Conservation (phyloP, 2,329 filamentous ascomycete species). For the Xylaria sp. region DNA sequence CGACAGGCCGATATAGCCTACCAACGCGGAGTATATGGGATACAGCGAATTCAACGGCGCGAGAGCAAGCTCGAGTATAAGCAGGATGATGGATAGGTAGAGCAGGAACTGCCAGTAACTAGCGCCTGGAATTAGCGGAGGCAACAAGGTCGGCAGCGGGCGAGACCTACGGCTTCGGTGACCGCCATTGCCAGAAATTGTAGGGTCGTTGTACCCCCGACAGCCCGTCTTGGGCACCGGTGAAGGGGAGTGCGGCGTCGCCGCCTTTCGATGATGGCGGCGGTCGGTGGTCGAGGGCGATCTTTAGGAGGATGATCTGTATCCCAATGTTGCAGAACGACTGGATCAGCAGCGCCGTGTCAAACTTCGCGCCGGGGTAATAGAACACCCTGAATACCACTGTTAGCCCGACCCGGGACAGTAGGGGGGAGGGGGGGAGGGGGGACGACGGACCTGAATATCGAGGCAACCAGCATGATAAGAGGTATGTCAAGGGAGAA, state of each 20-base stretch:
- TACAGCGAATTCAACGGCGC: conserved; percentile 61
- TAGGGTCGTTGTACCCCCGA: conserved; percentile 62
- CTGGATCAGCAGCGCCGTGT: conserved; percentile 64
- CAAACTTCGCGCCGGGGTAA: conserved; percentile 68
- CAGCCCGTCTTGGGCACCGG: conserved; percentile 49
- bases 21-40: conserved; percentile 64
- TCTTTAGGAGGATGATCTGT: conserved; percentile 65
- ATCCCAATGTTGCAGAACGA: conserved; percentile 67
- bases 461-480: conserved; percentile 71
- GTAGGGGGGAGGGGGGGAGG: neutral
- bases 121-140: conserved; percentile 29
- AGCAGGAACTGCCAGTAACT: conserved; percentile 79
- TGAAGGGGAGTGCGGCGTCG: conserved; percentile 65
- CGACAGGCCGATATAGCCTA: conserved; percentile 75
- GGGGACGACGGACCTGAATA: conserved; percentile 56
- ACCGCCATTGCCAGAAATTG: conserved; percentile 83
- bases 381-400: conserved; percentile 62
- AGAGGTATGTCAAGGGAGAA: conserved; percentile 73
- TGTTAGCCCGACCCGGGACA: conserved; percentile 3
- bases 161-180: conserved; percentile 62
- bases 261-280: conserved; percentile 61
- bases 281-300: conserved; percentile 70
- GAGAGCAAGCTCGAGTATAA: conserved; percentile 68
- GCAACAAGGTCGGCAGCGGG: neutral
- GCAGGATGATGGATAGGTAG: conserved; percentile 65